A percentile compares a stretch with the other conserved stretches of the same genome.
Evolutionary conservation across 2,329 filamentous ascomycete genomes (phyloP).

Genomic region (Arthroderma sp.): DNA sequence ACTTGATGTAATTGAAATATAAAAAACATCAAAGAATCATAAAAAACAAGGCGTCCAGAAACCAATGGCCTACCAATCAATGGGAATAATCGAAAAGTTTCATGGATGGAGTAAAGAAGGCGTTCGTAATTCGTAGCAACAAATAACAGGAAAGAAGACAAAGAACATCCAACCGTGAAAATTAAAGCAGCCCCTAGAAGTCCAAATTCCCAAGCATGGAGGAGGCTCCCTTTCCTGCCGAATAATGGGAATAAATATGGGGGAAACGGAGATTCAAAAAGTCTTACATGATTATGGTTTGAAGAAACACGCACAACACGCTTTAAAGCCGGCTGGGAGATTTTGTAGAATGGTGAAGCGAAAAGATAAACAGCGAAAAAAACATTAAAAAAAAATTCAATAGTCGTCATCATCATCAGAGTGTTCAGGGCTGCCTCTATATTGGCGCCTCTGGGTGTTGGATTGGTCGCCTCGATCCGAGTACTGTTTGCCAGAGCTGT

Average conservation of each 20-base stretch:
- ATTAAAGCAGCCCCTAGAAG: too few species aligned
- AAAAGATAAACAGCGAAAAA: conserved; percentile 6
- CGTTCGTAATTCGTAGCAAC: too few species aligned
- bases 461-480: conserved; percentile 9
- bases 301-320: conserved; percentile 1
- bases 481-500: conserved; percentile 18
- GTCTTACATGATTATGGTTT: conserved; percentile 8
- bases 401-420: conserved; percentile 27
- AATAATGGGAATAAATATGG: not conserved
- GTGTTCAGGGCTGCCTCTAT: conserved; percentile 21
- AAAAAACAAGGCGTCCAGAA: too few species aligned
- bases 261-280: not conserved
- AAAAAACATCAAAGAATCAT: too few species aligned
- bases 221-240: not conserved
- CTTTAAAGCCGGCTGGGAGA: not conserved
- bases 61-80: too few species aligned
- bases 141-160: too few species aligned
- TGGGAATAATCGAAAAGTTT: too few species aligned
- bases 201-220: not conserved
- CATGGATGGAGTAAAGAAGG: too few species aligned
- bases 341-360: conserved; percentile 1
- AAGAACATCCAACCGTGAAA: too few species aligned
- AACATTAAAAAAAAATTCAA: conserved; percentile 7
- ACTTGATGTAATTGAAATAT: too few species aligned
- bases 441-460: conserved; percentile 17